Evolutionary conservation across 2,329 filamentous ascomycete species (phyloP), one percentile per base, ranked within the genome.

Genomic region (Pseudofabraea citricarpa): DNA sequence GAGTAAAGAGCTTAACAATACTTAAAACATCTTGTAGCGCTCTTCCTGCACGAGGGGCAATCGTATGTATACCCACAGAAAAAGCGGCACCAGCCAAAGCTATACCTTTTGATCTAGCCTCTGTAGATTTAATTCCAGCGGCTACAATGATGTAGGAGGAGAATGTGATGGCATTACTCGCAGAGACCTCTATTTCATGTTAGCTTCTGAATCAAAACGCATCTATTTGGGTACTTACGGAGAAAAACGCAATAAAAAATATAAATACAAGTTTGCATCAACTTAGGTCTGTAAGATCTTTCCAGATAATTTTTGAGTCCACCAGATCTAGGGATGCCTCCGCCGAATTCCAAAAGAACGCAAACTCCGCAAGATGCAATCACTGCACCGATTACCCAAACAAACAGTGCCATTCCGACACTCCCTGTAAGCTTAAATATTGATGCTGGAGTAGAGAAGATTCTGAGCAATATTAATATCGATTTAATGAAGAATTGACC

Each of bases 81-180:
- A 58, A 51, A 0, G 70, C 66, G 18, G 73, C 66, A 41, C 67
- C 69, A 2, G 62, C 62, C 41, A 74, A 56, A 5, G 71, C 72
- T 38, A 75, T 66, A 18, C 64, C 67, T 38, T 71, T 65, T 44
- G 72, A 66, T 40, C 71, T 70, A 69, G 68, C 73, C 9, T 64
- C 59, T 0, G 73, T 72, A 36, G 59, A 64, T 7, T 62, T 58
- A 48, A 71, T 62, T 36, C 69, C 70, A 32, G 73, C 69, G 12
- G 73, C 67, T 31, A 73, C 66, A 20, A 69, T 69, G 52, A 74
- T 74, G 36, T 70, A 70, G 1, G 70, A 66, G 1, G 71, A 69
- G 79, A 77, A 26, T 10, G 84, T 77, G 71, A 85, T 74, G 1
- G 79, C 71, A 54, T 85, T 84, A 27, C 76, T 75, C 49, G 76